Percentiles rank a stretch among this genome's conserved stretches.
Conservation (phyloP, 805 yeast genomes). For the Nakazawaea laoshanensis region DNA sequence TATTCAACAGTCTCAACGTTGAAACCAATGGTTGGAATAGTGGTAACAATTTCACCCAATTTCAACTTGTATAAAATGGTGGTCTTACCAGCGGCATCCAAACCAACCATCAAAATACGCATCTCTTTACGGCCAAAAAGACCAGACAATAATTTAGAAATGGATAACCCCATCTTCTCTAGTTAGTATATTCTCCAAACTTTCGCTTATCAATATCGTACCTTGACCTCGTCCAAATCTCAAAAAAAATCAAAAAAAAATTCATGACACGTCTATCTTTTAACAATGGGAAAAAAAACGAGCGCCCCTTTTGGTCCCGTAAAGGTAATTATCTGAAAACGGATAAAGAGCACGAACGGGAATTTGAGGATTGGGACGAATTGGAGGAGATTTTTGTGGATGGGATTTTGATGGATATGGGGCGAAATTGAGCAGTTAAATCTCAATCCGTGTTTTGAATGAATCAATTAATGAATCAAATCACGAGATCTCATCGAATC, state of each 20-base stretch:
- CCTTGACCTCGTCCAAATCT: neutral
- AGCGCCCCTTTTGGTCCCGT: neutral
- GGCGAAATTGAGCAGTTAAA: no score
- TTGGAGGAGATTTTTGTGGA: no score
- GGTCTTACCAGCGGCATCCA: conserved; percentile 98
- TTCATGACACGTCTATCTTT: conserved; percentile 11
- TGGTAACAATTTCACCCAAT: conserved; percentile 92
- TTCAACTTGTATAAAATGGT: conserved; percentile 91
- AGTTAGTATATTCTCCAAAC: conserved; percentile 2
- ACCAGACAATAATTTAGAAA: conserved; percentile 90
- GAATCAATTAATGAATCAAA: no score
- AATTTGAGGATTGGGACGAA: no score
- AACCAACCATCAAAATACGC: conserved; percentile 97
- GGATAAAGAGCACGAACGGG: no score
- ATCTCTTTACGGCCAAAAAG: conserved; percentile 96
- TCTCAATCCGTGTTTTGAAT: no score
- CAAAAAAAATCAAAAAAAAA: conserved; percentile 4
- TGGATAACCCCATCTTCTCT: conserved; percentile 79
- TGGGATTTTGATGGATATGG: no score
- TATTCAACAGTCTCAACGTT: conserved; percentile 96
- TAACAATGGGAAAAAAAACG: conserved; percentile 8
- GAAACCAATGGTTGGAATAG: conserved; percentile 96
- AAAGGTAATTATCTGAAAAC: neutral
- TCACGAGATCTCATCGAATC: no score
- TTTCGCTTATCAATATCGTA: neutral